These are phyloP conservation scores for Malus asiatica DNA, from an alignment of 306 rosid species.

Conservation along the genomic window DNA sequence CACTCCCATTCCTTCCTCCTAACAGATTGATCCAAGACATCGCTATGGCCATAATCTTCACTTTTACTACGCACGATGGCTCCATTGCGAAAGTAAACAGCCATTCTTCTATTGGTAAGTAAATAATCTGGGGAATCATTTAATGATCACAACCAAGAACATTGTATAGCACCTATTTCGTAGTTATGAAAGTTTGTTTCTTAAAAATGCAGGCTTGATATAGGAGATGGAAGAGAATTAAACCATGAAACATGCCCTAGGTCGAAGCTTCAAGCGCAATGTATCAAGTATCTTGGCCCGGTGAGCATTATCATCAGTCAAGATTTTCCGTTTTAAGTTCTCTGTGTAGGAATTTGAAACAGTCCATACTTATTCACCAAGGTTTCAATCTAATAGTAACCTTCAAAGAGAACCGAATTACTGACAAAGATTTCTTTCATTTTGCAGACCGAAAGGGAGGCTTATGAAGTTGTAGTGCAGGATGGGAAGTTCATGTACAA, in stretches of 20 bases:
- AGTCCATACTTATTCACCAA: background rate
- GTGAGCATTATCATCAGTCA: conserved; percentile 37
- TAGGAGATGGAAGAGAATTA: conserved; percentile 73
- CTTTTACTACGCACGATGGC: conserved; percentile 72
- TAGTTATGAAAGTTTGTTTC: conserved; percentile 1
- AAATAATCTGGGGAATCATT: background rate
- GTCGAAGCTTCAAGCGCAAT: conserved; percentile 65
- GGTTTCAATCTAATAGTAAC: background rate
- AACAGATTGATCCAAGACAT: conserved; percentile 92
- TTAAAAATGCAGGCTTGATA: conserved; percentile 61
- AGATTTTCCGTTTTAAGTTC: background rate
- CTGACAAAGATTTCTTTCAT: conserved; percentile 6
- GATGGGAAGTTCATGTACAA: conserved; percentile 49
- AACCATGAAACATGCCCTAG: conserved; percentile 51
- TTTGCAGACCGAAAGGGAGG: conserved; percentile 57
- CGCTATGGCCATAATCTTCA: conserved; percentile 94
- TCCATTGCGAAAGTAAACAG: conserved; percentile 63
- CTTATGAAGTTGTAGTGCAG: conserved; percentile 45
- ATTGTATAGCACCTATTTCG: background rate
- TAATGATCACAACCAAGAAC: conserved; percentile 1
- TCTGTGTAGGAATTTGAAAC: background rate
- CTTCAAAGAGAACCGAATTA: background rate
- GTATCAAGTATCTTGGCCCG: conserved; percentile 88
- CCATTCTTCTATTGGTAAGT: conserved; percentile 88
- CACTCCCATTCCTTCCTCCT: conserved; percentile 2